Percentiles rank a stretch among this genome's conserved stretches.
Evolutionary conservation across 2,329 filamentous ascomycete species (phyloP).

Genomic region (Teratosphaeria zuluensis): DNA sequence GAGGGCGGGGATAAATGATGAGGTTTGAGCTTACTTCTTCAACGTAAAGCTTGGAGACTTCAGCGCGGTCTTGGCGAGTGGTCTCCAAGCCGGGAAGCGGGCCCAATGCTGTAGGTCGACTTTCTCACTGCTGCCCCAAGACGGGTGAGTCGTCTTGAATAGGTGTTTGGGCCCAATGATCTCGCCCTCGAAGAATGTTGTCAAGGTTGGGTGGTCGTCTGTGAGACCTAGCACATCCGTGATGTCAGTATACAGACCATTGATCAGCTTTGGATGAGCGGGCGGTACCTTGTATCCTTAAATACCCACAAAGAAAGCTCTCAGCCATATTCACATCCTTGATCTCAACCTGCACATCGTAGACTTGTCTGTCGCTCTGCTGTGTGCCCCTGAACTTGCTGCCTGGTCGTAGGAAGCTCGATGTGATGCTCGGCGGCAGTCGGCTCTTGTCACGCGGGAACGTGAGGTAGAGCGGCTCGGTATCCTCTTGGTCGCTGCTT

Average conservation of each 20-base stretch:
- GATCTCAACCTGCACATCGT: constrained; percentile 93
- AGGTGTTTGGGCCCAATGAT: constrained; percentile 91
- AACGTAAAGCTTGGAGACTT: constrained; percentile 45
- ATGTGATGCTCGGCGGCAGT: constrained; percentile 57
- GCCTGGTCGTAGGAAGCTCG: constrained; percentile 75
- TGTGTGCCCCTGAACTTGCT: constrained; percentile 87
- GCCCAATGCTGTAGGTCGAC: constrained; percentile 90
- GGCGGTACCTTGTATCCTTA: constrained; percentile 77
- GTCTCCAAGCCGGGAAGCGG: constrained; percentile 78
- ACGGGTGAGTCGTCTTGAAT: constrained; percentile 81
- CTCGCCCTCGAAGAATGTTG: constrained; percentile 96
- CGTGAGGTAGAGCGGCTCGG: constrained; percentile 17
- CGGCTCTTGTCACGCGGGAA: constrained; percentile 10
- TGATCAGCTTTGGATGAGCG: background rate
- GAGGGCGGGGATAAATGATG: constrained; percentile 35
- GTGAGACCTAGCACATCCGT: constrained; percentile 58
- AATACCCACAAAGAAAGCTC: constrained; percentile 88
- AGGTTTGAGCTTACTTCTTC: constrained; percentile 61
- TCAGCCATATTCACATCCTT: constrained; percentile 93
- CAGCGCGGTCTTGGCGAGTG: constrained; percentile 51
- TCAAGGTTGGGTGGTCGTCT: constrained; percentile 91
- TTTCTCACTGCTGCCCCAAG: constrained; percentile 87
- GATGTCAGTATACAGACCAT: background rate
- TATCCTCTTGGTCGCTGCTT: constrained; percentile 1
- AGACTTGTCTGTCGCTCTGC: constrained; percentile 83